phyloP scores from a whole-genome alignment of 2,329 filamentous ascomycete genomes.

The Phoma sp. region DNA sequence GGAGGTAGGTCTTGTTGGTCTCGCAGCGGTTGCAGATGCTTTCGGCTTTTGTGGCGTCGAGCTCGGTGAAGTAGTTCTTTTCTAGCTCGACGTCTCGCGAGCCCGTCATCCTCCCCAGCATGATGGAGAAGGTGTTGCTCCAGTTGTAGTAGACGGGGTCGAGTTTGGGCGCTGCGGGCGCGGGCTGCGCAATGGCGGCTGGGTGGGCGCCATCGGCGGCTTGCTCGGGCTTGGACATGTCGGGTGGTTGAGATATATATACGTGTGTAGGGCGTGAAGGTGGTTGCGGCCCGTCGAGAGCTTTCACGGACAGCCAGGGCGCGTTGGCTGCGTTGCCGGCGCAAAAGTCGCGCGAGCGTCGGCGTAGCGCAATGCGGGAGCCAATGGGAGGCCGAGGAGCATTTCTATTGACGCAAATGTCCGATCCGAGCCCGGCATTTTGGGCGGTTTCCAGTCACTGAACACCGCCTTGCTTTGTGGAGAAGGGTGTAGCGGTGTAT shows the following conservation, averaged over 20 bases:
- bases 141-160: conserved; percentile 62
- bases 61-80: conserved; percentile 74
- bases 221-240: conserved; percentile 38
- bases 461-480: conserved; percentile 7
- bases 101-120: conserved; percentile 65
- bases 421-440: conserved; percentile 28
- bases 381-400: conserved; percentile 26
- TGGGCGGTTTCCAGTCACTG: conserved; percentile 25
- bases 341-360: conserved; percentile 26
- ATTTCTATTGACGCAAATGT: conserved; percentile 3
- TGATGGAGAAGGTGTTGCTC: conserved; percentile 85
- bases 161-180: conserved; percentile 29
- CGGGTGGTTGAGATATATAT: background rate
- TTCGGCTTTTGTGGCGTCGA: conserved; percentile 76
- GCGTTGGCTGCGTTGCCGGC: conserved; percentile 24
- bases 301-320: conserved; percentile 15
- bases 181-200: conserved; percentile 26
- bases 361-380: conserved; percentile 20
- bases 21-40: conserved; percentile 83
- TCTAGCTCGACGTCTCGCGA: conserved; percentile 37
- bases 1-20: conserved; percentile 79
- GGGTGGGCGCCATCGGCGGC: conserved; percentile 38
- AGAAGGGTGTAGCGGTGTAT: background rate
- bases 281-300: background rate
- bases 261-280: background rate